Evolutionary conservation across 129 eudicot species (phyloP), one percentile per base, ranked within the genome.

Genomic region (Centrapalus pauciflorus): DNA sequence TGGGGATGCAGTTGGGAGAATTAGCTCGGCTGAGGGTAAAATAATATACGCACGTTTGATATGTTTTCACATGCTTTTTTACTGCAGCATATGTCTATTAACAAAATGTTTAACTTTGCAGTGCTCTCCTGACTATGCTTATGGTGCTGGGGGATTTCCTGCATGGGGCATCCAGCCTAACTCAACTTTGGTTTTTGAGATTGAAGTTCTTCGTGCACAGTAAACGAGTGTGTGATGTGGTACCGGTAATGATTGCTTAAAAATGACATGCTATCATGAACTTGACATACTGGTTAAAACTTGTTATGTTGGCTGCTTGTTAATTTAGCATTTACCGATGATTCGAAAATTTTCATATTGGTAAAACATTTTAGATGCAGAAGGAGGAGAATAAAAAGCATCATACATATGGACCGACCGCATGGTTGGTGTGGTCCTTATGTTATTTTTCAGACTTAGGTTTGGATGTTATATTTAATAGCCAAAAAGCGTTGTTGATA

Each of bases 1-100:
- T 89, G 64, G 96, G 96, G 71, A 93, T 93, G 99, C 96, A 93
- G 71, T 72, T 93, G 63, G 99, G 99, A 56, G 99, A 93, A 82
- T 92, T 93, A 84, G 96, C 99, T 78, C 83, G 85, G 27, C 60
- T 93, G 49, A 77, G 43, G 81, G 99, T 89, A 82, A 74, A 48
- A 51, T n/a, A n/a, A n/a, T 34, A 26, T 13, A 3, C 35, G 33
- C 33, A 17, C 23, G 10, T 35, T 17, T 38, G 0, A 2, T 28
- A 33, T 48, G 2, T 4, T 20, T 60, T 38, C 21, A 37, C 33
- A 45, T 29, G 8, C 28, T 5, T 26, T 32, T 25, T 32, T 11
- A 34, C 23, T 52, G n/a, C 14, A 30, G 7, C n/a, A n/a, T n/a
- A 5, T 9, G 8, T 27, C 57, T n/a, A n/a, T n/a, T n/a, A n/a